Conservation (phyloP, 768 basidiomycete genomes). For the Terana coerulea region DNA sequence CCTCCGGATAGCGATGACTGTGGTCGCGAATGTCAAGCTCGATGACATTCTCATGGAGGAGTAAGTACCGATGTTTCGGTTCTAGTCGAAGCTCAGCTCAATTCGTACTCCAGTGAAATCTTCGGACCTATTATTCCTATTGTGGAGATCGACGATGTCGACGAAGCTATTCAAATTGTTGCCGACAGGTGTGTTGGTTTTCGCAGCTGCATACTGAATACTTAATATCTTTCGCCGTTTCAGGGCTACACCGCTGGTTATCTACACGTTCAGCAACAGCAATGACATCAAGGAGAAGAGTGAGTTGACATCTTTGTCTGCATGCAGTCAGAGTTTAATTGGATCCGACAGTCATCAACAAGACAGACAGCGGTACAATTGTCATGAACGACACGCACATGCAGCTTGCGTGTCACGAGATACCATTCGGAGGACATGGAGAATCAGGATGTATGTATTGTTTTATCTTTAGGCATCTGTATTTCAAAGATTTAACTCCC, state of each 20-base stretch:
- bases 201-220: neutral
- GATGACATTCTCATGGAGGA: conserved; percentile 60
- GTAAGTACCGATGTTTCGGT: conserved; percentile 28
- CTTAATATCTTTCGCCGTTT: neutral
- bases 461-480: neutral
- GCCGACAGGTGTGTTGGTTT: conserved; percentile 1
- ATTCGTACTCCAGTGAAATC: conserved; percentile 46
- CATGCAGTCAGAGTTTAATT: neutral
- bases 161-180: conserved; percentile 54
- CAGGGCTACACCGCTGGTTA: conserved; percentile 52
- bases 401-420: conserved; percentile 44
- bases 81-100: neutral
- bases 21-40: conserved; percentile 48
- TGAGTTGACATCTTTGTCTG: conserved; percentile 10
- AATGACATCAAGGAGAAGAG: conserved; percentile 27
- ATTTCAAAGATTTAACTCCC: too few species aligned
- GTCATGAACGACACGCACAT: conserved; percentile 59
- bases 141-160: conserved; percentile 49
- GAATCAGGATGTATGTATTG: conserved; percentile 59
- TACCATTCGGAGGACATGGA: conserved; percentile 55
- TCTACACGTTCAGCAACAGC: conserved; percentile 62
- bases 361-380: conserved; percentile 54
- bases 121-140: conserved; percentile 73
- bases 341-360: conserved; percentile 40
- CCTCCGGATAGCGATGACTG: conserved; percentile 49